phyloP scores from a whole-genome alignment of 805 yeast genomes.

The Ogataea methylovora region DNA sequence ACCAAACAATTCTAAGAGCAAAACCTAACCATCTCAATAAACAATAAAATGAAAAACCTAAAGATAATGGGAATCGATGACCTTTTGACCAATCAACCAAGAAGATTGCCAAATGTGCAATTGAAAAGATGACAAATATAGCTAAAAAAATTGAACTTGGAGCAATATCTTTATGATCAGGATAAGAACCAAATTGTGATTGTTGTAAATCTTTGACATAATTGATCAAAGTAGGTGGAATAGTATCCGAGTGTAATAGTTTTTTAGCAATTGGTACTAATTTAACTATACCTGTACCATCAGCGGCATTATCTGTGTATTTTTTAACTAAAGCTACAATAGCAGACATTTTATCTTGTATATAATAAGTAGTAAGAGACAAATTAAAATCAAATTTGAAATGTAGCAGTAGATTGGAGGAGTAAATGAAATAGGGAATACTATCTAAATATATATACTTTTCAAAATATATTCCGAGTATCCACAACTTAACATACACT shows the following conservation, averaged over 20 bases:
- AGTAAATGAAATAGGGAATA: too few species aligned
- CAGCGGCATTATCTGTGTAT: constrained; percentile 35
- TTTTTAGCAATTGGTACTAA: constrained; percentile 25
- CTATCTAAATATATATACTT: too few species aligned
- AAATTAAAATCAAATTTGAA: too few species aligned
- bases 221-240: constrained; percentile 33
- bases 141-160: constrained; percentile 55
- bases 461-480: too few species aligned
- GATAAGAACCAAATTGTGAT: constrained; percentile 60
- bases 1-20: constrained; percentile 53
- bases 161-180: constrained; percentile 42
- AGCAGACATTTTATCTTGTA: background rate
- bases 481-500: too few species aligned
- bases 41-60: constrained; percentile 48
- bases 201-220: constrained; percentile 34
- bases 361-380: too few species aligned
- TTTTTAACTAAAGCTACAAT: constrained; percentile 6
- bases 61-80: constrained; percentile 50
- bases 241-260: constrained; percentile 9
- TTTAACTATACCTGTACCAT: constrained; percentile 40
- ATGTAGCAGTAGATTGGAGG: too few species aligned
- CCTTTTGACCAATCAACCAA: constrained; percentile 41
- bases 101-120: constrained; percentile 42
- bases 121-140: constrained; percentile 38
- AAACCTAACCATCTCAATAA: constrained; percentile 50